Percentiles rank a stretch among this genome's conserved stretches.
Conservation (phyloP, 1,284 basidiomycete species). For the Pascua guehoae region DNA sequence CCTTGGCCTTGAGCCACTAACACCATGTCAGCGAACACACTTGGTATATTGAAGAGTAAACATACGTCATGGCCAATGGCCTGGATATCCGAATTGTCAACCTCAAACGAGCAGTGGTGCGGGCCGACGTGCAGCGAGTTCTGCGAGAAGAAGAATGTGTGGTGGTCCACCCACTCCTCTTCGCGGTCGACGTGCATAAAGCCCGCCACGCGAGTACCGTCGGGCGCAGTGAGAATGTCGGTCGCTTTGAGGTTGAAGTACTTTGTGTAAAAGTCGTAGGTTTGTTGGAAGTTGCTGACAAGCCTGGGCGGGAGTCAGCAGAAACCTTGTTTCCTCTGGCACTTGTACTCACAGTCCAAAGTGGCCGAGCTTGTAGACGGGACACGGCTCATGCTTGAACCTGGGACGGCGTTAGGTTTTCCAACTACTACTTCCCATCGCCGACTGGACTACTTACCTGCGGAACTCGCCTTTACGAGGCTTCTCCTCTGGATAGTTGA, state of each 20-base stretch:
- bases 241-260: constrained; percentile 26
- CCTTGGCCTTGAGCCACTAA: constrained; percentile 20
- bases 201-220: constrained; percentile 14
- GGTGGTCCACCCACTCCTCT: constrained; percentile 27
- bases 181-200: constrained; percentile 26
- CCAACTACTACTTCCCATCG: too few relatives aligned
- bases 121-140: constrained; percentile 10
- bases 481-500: constrained; percentile 10
- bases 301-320: background rate
- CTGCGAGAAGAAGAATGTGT: constrained; percentile 23
- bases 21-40: background rate
- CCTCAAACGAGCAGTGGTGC: constrained; percentile 27
- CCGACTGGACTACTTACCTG: background rate
- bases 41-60: too few relatives aligned
- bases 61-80: constrained; percentile 18
- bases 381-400: constrained; percentile 18
- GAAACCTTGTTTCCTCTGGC: background rate
- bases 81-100: constrained; percentile 23
- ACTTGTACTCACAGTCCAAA: constrained; percentile 19
- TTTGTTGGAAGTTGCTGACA: constrained; percentile 15
- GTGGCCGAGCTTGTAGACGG: constrained; percentile 26
- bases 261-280: constrained; percentile 21
- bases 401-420: background rate
- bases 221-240: constrained; percentile 19
- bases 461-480: constrained; percentile 14